Base-by-base conservation (phyloP, 352 stramenopile species). In the Pythium coloratum region DNA sequence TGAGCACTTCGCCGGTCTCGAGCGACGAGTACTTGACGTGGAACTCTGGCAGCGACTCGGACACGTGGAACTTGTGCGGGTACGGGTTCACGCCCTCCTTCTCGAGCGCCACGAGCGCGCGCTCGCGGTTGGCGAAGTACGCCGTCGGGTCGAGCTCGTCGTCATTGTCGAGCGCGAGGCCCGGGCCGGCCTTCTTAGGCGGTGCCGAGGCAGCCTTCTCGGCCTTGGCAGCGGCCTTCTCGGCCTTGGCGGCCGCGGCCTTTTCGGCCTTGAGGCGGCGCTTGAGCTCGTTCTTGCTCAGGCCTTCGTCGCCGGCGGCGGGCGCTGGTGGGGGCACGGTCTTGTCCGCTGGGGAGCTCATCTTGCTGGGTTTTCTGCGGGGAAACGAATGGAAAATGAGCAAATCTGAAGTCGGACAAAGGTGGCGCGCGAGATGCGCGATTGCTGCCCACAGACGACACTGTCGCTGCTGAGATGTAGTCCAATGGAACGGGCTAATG, bases 221-320 rank as follows among this genome's bases (percentile, higher is more conserved):
- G 33, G 90, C 91, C 70, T 92, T 90, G 36, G 83, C 82, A 16
- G 82, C 82, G 51, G 80, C 93, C 80, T 99, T 99, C 68, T 98
- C 92, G 24, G 92, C 94, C 80, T 99, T 99, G 64, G 90, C 90
- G 61, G 91, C 86, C 34, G 96, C 97, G 1, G 95, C 93, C 61
- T 96, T 94, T 76, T 99, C 75, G 18, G 95, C 96, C 83, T 99
- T 99, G 36, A 98, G 76, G 66, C 95, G 86, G 77, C 98, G 98
- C 86, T 99, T 99, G 54, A 99, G 82, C 51, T 98, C 97, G 83
- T 99, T 99, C 88, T 99, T 99, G 70, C 94, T 98, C 53, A 99
- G 75, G 26, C 68, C 50, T 54, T 73, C 71, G 13, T 72, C 68
- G 47, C 58, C 70, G 18, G 62, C 62, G 7, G 59, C 60, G 0